Evolutionary conservation across 2,329 filamentous ascomycete genomes (phyloP).

Genomic region (Penicillium paneum): DNA sequence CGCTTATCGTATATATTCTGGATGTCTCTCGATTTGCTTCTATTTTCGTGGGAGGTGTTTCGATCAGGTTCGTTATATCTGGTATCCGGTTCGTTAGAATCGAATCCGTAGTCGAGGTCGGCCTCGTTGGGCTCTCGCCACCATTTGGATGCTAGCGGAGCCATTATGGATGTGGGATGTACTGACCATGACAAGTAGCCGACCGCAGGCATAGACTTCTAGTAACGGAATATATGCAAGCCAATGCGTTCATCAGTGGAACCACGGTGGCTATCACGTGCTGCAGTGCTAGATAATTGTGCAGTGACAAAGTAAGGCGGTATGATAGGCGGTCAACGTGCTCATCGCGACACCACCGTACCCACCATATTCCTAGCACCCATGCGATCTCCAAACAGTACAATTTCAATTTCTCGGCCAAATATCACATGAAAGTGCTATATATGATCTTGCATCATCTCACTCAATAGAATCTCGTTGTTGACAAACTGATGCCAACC

Average conservation of each 20-base stretch:
- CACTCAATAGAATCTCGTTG: conserved; percentile 8
- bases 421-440: background rate
- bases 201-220: conserved; percentile 9
- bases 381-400: background rate
- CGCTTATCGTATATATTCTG: conserved; percentile 7
- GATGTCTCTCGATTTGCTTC: background rate
- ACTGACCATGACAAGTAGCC: conserved; percentile 12
- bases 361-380: background rate
- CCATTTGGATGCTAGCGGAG: conserved; percentile 13
- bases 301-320: background rate
- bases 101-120: conserved; percentile 27
- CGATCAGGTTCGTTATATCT: conserved; percentile 20
- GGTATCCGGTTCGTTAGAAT: conserved; percentile 25
- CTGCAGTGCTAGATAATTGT: conserved; percentile 3
- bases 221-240: conserved; percentile 17
- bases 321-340: background rate
- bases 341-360: background rate
- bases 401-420: background rate
- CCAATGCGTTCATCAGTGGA: conserved; percentile 22
- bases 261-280: conserved; percentile 22
- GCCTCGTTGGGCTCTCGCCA: conserved; percentile 19
- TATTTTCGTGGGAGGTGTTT: conserved; percentile 5
- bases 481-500: background rate
- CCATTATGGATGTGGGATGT: conserved; percentile 9
- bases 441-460: background rate